Percentiles rank a stretch among this genome's conserved stretches.
Conservation (phyloP, 768 basidiomycete species). For the Lactarius vividus region DNA sequence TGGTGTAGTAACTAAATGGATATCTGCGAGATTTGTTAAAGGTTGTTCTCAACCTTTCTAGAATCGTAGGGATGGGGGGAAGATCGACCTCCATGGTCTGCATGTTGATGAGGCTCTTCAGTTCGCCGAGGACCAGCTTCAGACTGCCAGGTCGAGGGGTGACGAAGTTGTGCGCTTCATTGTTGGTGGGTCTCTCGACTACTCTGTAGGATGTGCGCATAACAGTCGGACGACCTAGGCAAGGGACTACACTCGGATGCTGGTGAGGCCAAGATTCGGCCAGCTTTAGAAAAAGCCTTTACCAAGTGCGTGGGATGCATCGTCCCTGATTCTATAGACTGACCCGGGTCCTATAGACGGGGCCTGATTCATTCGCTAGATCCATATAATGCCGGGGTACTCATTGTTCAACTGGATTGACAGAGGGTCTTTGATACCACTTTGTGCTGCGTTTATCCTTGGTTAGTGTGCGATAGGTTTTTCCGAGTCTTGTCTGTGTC, state of each 20-base stretch:
- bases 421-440: background rate
- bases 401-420: constrained; percentile 10
- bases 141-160: background rate
- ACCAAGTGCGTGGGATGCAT: background rate
- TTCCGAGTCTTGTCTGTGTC: background rate
- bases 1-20: background rate
- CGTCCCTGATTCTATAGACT: background rate
- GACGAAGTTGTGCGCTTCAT: constrained; percentile 12
- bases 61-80: background rate
- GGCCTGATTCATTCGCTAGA: background rate
- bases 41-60: background rate
- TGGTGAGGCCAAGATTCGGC: constrained; percentile 15
- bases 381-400: constrained; percentile 15
- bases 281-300: constrained; percentile 3
- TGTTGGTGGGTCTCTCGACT: constrained; percentile 10
- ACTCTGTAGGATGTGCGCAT: background rate
- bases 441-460: background rate
- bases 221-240: background rate
- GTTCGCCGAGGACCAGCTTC: background rate
- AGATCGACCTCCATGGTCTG: constrained; percentile 17
- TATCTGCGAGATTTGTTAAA: background rate
- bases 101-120: background rate
- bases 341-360: background rate
- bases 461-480: background rate
- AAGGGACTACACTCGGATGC: constrained; percentile 8